Evolutionary conservation across 352 stramenopile species (phyloP).

Genomic region (Blastocystis hominis): DNA sequence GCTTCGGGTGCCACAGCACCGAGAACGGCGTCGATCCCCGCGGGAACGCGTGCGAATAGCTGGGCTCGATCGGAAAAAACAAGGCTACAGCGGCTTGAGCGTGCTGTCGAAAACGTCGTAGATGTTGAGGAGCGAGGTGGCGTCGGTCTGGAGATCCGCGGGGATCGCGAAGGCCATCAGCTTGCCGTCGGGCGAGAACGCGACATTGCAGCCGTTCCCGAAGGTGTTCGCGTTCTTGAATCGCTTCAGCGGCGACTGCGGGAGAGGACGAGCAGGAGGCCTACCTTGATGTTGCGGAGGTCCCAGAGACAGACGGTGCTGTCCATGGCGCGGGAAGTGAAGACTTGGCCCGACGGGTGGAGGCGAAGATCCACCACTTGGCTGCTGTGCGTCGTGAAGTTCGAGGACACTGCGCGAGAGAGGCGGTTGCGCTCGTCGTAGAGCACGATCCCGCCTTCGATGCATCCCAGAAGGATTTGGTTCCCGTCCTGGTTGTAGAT

Average conservation of each 20-base stretch:
- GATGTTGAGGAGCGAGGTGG: neutral
- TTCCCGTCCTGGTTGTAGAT: conserved; percentile 31
- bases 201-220: neutral
- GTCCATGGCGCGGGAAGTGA: neutral
- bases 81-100: neutral
- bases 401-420: neutral
- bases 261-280: no score
- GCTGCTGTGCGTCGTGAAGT: conserved; percentile 30
- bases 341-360: neutral
- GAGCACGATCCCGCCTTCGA: conserved; percentile 2
- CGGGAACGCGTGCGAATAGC: neutral
- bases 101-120: conserved; percentile 10
- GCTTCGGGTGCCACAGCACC: conserved; percentile 19
- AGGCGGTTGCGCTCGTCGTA: conserved; percentile 33
- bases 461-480: neutral
- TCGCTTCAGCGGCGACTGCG: conserved; percentile 10
- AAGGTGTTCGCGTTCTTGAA: neutral
- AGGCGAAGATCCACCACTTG: neutral
- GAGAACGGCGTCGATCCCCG: neutral
- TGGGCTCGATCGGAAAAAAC: neutral
- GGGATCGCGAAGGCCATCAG: conserved; percentile 12
- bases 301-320: conserved; percentile 32
- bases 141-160: neutral
- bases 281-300: conserved; percentile 22
- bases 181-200: conserved; percentile 13